phyloP scores from a whole-genome alignment of 257 asterid species.

The Capsicum pubescens region DNA sequence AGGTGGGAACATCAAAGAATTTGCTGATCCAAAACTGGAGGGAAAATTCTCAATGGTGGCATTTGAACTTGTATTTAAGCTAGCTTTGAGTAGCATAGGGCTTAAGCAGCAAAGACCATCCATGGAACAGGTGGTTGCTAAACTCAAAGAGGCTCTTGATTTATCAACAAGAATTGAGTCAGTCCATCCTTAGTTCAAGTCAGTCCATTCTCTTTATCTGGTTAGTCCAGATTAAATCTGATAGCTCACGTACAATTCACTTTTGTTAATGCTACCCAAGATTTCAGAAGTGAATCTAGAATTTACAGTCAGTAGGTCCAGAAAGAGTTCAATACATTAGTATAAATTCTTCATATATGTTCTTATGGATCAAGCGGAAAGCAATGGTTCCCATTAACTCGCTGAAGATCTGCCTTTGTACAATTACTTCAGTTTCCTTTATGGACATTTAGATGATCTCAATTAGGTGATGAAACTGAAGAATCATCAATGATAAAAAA shows the following conservation, averaged over 20 bases:
- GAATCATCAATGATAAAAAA: not conserved
- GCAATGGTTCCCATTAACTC: not conserved
- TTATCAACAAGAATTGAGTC: slow-evolving; percentile 42
- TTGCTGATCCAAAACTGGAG: slow-evolving; percentile 70
- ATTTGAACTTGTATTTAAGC: slow-evolving; percentile 51
- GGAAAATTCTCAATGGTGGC: slow-evolving; percentile 61
- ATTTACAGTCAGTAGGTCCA: not conserved
- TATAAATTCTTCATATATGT: not conserved
- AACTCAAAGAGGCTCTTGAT: slow-evolving; percentile 57
- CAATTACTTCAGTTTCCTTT: not conserved
- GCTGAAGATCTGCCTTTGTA: not conserved
- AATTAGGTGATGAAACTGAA: not conserved
- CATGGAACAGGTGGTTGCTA: slow-evolving; percentile 58
- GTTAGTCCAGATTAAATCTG: not conserved
- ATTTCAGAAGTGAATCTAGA: not conserved
- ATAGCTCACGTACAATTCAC: not conserved
- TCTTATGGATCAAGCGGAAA: not conserved
- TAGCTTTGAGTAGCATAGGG: slow-evolving; percentile 67
- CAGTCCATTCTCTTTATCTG: slow-evolving; percentile 31
- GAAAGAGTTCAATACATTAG: not conserved
- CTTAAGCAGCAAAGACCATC: slow-evolving; percentile 72
- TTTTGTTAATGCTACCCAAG: not conserved
- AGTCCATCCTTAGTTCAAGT: no score
- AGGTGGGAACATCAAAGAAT: slow-evolving; percentile 59
- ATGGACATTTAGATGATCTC: not conserved